Evolutionary conservation across 345 rosid genomes (phyloP), one percentile per base, ranked within the genome.

Genomic region (Chamaenerion angustifolium): DNA sequence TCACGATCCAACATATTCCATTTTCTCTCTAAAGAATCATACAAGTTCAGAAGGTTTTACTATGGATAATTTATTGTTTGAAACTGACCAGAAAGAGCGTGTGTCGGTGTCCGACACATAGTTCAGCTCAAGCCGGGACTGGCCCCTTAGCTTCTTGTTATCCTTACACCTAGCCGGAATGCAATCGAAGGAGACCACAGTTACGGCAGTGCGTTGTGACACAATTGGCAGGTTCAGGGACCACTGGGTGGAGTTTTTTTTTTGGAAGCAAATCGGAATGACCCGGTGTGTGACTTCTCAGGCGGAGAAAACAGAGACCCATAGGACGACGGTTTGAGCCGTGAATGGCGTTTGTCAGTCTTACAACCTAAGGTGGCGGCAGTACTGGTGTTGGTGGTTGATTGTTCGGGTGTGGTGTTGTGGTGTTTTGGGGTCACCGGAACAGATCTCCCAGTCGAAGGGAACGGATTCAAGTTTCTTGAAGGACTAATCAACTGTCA

Each of bases 371-470:
- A 44, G 60, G 48, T 4, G 60, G 59, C 18, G 62, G 66, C 4
- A 46, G 1, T 31, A 31, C 37, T 31, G 8, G 46, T 0, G 56
- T 49, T 13, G 70, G 61, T 3, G 70, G 67, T 21, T 57, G 37
- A 4, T 44, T 70, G 56, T 10, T 48, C 42, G 3, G 23, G 64
- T 31, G n/a, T n/a, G n/a, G n/a, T n/a, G 63, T 53, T 48, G 75
- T 27, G 71, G 78, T 66, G 57, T 49, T 57, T 80, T 85, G 63
- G 97, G 97, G 3, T 85, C 88, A 8, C 97, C 97, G 16, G 97
- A 94, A 55, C 98, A 86, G 73, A 83, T 70, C 80, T 90, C 98
- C 98, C 95, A 90, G 58, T 86, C 86, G 69, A 90, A 90, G 3
- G 95, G 98, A 44, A 86, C 45, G 0, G 87, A 62, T 46, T 94